phyloP scores from a whole-genome alignment of 1,284 basidiomycete genomes.

The Austroboletus olivaceoglutinosus region DNA sequence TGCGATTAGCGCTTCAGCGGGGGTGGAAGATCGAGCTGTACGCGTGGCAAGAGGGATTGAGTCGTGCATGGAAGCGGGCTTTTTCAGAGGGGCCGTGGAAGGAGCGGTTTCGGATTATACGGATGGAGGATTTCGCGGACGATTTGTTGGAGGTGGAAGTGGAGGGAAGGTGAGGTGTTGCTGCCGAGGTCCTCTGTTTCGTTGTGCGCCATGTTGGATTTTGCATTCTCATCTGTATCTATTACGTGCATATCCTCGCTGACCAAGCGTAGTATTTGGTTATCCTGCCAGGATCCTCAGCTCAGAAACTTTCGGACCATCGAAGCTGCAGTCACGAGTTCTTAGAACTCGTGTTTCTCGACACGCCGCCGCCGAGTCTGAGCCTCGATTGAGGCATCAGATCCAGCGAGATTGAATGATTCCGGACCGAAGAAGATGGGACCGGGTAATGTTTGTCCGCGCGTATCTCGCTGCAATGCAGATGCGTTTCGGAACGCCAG shows the following conservation, averaged over 20 bases:
- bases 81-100: conserved; percentile 51
- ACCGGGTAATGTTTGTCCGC: too few relatives aligned
- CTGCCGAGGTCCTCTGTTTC: not conserved
- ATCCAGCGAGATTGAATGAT: too few relatives aligned
- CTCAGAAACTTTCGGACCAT: too few relatives aligned
- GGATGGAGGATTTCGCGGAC: conserved; percentile 60
- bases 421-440: not conserved
- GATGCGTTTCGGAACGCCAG: too few relatives aligned
- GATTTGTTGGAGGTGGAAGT: conserved; percentile 46
- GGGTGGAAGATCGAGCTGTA: conserved; percentile 89
- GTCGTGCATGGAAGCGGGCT: conserved; percentile 66
- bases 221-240: not conserved
- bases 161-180: conserved; percentile 18
- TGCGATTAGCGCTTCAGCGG: conserved; percentile 74
- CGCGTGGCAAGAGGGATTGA: conserved; percentile 79
- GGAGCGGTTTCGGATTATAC: conserved; percentile 51
- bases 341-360: too few relatives aligned
- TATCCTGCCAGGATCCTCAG: too few relatives aligned
- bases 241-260: not conserved
- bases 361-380: not conserved
- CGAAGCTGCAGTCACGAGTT: too few relatives aligned
- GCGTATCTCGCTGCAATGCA: too few relatives aligned
- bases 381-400: not conserved
- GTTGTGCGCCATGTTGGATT: not conserved
- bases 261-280: not conserved